Evolutionary conservation across 2,329 filamentous ascomycete genomes (phyloP), one percentile per base, ranked within the genome.

Genomic region (Phialocephala sp.): DNA sequence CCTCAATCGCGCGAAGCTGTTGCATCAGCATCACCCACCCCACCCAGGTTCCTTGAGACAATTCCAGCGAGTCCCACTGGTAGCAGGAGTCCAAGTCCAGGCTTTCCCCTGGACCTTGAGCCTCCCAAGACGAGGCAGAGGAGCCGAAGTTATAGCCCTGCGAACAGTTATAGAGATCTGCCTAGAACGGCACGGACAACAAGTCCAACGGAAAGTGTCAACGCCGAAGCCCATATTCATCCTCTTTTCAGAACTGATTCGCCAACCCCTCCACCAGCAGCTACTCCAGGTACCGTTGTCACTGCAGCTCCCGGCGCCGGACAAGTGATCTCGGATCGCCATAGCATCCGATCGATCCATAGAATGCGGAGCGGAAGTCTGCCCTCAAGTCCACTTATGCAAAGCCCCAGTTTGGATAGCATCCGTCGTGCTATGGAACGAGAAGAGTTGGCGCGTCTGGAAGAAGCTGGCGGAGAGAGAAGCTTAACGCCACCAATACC

Each of bases 171-270:
- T 32, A 54, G 63, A 57, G 68, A 72, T 39, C 67, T 59, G 32
- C 52, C 66, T 2, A 58, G 67, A 59, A 54, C 58, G 39, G 60
- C 60, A 20, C 64, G 69, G 27, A 62, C 52, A 12, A 62, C 55
- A 52, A 73, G 68, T 55, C 77, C 80, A 32, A 75, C 74, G 6
- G 80, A 78, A 58, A 79, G 78, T 35, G 59, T 70, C 9, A 71
- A 77, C 18, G 83, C 83, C 72, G 89, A 93, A 75, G 82, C 87
- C 3, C 87, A 93, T 73, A 93, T 93, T 55, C 91, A 94, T 76
- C 91, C 91, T 9, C 83, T 94, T 2, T 93, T 94, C 80, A 84
- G 91, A 66, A 89, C 88, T 6, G 89, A 92, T 74, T 91, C 87
- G 47, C 89, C 89, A 0, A 84, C 82, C 1, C 89, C 90, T 8